phyloP scores from a whole-genome alignment of 2,329 filamentous ascomycete genomes.

The Celoporthe dispersa region DNA sequence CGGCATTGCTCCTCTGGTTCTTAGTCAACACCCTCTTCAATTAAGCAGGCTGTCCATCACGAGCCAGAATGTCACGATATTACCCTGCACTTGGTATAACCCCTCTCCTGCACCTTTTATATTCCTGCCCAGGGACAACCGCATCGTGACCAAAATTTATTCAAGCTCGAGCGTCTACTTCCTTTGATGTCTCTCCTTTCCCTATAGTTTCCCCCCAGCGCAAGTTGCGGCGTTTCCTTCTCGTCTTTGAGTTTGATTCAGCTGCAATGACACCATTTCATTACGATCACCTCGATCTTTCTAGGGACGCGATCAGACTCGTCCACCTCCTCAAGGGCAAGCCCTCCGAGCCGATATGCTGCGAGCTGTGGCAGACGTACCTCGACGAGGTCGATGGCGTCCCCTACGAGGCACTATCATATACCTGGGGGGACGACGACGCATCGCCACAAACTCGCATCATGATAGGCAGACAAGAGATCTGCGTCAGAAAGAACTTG shows the following conservation, averaged over 20 bases:
- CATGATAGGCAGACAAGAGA: neutral
- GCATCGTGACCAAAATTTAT: no score
- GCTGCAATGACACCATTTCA: neutral
- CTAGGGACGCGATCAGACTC: neutral
- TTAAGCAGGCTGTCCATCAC: neutral
- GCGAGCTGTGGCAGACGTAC: neutral
- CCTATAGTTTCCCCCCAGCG: no score
- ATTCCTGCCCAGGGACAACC: no score
- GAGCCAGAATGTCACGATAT: neutral
- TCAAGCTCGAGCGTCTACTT: no score
- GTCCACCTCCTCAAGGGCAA: neutral
- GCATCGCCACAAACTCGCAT: neutral
- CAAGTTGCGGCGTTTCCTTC: neutral
- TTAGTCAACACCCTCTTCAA: neutral
- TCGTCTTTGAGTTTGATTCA: neutral
- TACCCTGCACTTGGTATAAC: neutral
- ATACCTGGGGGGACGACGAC: neutral
- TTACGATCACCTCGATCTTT: neutral
- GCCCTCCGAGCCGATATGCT: neutral
- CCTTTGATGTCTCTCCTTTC: no score
- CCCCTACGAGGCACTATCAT: neutral
- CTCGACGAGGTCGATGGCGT: neutral
- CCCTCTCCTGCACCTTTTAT: no score
- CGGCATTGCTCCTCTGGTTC: no score
- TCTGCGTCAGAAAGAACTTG: neutral